These are phyloP conservation scores for Curvularia lunata DNA, from an alignment of 2,329 filamentous ascomycete species.

Conservation along the genomic window DNA sequence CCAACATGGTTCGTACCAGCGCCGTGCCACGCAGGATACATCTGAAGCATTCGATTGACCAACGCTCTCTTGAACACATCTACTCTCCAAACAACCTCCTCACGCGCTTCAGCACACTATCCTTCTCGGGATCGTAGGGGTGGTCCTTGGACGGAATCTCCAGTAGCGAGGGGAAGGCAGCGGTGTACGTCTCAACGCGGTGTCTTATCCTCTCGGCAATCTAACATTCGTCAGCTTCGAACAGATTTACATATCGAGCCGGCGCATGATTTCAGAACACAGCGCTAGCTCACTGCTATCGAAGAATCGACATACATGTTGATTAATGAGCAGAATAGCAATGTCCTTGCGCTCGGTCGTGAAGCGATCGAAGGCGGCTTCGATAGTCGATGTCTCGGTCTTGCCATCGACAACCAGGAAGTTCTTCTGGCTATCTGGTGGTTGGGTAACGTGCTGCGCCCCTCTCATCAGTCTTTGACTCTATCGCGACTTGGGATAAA, in stretches of 20 bases:
- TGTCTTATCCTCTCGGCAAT: conserved; percentile 93
- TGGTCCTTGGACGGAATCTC: conserved; percentile 99
- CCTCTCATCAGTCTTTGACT: conserved; percentile 7
- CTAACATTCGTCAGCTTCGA: conserved; percentile 55
- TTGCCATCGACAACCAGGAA: conserved; percentile 96
- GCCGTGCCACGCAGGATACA: neutral
- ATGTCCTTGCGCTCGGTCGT: conserved; percentile 93
- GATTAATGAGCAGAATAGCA: conserved; percentile 94
- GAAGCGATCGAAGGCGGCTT: conserved; percentile 87
- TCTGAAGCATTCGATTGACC: neutral
- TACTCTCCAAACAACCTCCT: conserved; percentile 75
- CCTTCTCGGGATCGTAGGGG: conserved; percentile 98
- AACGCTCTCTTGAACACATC: conserved; percentile 10
- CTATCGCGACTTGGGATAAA: neutral
- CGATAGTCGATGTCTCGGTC: conserved; percentile 87
- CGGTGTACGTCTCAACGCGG: conserved; percentile 87
- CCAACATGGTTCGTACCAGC: neutral
- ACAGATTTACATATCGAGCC: neutral
- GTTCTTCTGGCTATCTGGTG: conserved; percentile 92
- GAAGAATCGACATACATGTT: conserved; percentile 71
- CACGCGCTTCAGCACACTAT: conserved; percentile 92
- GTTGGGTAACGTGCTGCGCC: conserved; percentile 84
- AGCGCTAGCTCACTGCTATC: neutral
- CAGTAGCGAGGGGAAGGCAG: conserved; percentile 92
- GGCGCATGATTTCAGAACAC: neutral